Evolutionary conservation across 306 rosid genomes (phyloP).

Genomic region (Vigna reflexopilosa): DNA sequence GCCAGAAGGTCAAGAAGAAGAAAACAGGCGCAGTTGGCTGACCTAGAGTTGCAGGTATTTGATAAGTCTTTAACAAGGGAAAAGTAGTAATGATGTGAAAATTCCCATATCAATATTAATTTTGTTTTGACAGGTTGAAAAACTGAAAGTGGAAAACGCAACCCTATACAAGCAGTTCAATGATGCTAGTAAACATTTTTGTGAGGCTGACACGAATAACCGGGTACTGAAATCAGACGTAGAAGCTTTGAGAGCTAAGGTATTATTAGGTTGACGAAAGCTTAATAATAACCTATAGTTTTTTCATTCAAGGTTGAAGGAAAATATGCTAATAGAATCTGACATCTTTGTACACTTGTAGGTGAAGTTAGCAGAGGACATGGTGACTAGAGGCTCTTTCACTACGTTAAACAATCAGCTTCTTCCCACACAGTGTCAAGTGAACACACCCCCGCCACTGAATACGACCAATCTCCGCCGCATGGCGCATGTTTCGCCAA

Average conservation of each 20-base stretch:
- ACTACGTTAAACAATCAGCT: constrained; percentile 60
- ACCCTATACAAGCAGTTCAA: constrained; percentile 62
- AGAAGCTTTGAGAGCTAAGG: constrained; percentile 98
- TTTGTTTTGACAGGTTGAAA: constrained; percentile 61
- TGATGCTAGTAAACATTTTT: constrained; percentile 71
- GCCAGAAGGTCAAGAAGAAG: constrained; percentile 90
- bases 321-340: neutral
- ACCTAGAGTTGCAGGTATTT: constrained; percentile 74
- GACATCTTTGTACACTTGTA: constrained; percentile 27
- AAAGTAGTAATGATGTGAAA: neutral
- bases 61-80: neutral
- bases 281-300: neutral
- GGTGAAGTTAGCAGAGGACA: constrained; percentile 96
- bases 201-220: constrained; percentile 76
- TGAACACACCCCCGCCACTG: constrained; percentile 55
- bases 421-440: constrained; percentile 67
- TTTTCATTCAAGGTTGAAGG: neutral
- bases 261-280: constrained; percentile 29
- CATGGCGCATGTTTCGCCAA: constrained; percentile 66
- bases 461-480: constrained; percentile 40
- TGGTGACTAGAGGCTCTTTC: constrained; percentile 81
- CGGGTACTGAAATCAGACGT: constrained; percentile 84
- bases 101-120: neutral
- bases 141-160: constrained; percentile 71
- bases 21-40: constrained; percentile 75